Conservation (phyloP, 2,329 filamentous ascomycete species). For the Tetracladium maxilliforme region DNA sequence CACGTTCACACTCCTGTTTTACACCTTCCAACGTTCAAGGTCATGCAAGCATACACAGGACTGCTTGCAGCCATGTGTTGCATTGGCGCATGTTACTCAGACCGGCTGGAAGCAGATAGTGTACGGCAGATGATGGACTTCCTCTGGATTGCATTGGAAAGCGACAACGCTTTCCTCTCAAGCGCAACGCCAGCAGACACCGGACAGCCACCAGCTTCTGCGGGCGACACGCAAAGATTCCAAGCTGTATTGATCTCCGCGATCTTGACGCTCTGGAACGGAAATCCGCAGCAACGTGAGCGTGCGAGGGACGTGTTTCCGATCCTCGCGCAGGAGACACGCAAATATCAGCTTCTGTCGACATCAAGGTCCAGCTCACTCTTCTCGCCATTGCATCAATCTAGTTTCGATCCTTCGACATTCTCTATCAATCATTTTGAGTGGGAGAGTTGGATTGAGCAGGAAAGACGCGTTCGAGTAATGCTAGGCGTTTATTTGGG, state of each 20-base stretch:
- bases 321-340: too few relatives aligned
- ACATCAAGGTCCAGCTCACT: too few relatives aligned
- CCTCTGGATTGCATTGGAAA: conserved; percentile 41
- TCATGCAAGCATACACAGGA: conserved; percentile 49
- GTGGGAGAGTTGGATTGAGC: conserved; percentile 54
- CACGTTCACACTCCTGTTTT: conserved; percentile 61
- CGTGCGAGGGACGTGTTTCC: conserved; percentile 44
- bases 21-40: conserved; percentile 57
- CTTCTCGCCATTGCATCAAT: conserved; percentile 49
- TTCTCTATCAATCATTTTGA: conserved; percentile 39
- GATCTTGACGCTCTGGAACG: conserved; percentile 54
- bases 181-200: too few relatives aligned
- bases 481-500: conserved; percentile 51
- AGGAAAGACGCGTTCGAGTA: conserved; percentile 52
- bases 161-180: conserved; percentile 25
- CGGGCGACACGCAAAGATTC: conserved; percentile 45
- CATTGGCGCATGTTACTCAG: conserved; percentile 61
- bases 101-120: conserved; percentile 40
- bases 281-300: conserved; percentile 49
- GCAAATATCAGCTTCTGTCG: too few relatives aligned
- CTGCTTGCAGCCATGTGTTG: conserved; percentile 57
- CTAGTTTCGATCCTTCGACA: conserved; percentile 27
- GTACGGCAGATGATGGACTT: conserved; percentile 56
- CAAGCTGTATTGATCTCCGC: conserved; percentile 51
- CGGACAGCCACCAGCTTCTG: too few relatives aligned